Evolutionary conservation across 75 land plant genomes (phyloP).

Genomic region (Ceratopteris richardii): DNA sequence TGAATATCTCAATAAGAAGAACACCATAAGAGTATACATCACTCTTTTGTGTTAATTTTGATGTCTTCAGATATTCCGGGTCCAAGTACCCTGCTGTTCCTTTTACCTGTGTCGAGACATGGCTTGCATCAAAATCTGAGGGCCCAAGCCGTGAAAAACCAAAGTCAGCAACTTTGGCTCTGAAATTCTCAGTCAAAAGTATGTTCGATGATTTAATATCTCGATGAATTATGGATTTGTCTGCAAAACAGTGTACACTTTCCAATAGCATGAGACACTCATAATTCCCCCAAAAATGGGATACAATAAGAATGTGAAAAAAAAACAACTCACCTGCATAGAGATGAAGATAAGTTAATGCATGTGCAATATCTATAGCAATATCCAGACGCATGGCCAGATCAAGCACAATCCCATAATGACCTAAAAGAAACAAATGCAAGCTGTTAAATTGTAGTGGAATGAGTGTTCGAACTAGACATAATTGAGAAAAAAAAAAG

Average conservation of each 20-base stretch:
- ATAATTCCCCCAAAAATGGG: not conserved
- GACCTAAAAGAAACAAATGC: slow-evolving; percentile 43
- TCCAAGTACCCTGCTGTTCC: slow-evolving; percentile 97
- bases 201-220: slow-evolving; percentile 95
- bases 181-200: slow-evolving; percentile 70
- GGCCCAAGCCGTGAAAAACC: slow-evolving; percentile 80
- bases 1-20: slow-evolving; percentile 62
- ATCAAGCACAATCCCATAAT: slow-evolving; percentile 56
- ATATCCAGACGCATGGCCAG: slow-evolving; percentile 67
- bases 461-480: too few species aligned
- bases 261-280: too few species aligned
- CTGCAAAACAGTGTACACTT: slow-evolving; percentile 26
- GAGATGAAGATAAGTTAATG: slow-evolving; percentile 85
- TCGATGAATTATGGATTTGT: slow-evolving; percentile 87
- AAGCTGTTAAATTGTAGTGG: not conserved
- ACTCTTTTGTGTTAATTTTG: slow-evolving; percentile 82
- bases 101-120: slow-evolving; percentile 91
- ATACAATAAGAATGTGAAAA: not conserved
- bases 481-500: not conserved
- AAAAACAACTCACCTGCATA: slow-evolving; percentile 48
- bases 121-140: slow-evolving; percentile 58
- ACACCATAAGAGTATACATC: slow-evolving; percentile 94
- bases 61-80: slow-evolving; percentile 81
- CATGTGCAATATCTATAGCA: slow-evolving; percentile 91
- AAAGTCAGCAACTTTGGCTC: too few species aligned